Percentiles rank a stretch among this genome's conserved stretches.
Evolutionary conservation across 2,329 filamentous ascomycete genomes (phyloP).

Genomic region (Ceratocystis eucalypticola): DNA sequence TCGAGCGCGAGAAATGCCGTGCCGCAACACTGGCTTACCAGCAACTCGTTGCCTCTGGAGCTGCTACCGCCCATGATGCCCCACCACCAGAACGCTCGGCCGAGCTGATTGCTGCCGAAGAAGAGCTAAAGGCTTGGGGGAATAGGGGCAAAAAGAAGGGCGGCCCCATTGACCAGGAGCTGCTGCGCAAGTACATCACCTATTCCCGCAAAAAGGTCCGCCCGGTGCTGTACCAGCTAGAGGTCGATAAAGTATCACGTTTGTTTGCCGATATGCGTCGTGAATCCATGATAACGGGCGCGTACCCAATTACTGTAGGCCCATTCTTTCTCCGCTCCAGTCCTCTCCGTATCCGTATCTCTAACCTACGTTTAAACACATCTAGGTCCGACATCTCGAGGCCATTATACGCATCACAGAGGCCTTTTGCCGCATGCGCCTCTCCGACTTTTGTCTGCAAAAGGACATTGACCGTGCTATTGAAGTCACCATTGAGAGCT

Average conservation of each 20-base stretch:
- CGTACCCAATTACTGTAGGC: conserved; percentile 93
- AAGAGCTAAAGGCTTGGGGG: conserved; percentile 26
- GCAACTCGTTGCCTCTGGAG: conserved; percentile 7
- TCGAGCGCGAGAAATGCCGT: conserved; percentile 30
- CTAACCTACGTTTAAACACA: conserved; percentile 20
- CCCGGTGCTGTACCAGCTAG: conserved; percentile 92
- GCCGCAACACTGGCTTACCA: conserved; percentile 10
- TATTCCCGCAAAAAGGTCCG: conserved; percentile 81
- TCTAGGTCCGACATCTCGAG: conserved; percentile 85
- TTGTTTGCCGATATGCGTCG: conserved; percentile 93
- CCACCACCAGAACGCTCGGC: conserved; percentile 32
- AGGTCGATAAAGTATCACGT: conserved; percentile 89
- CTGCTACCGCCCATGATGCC: conserved; percentile 7
- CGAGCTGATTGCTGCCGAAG: conserved; percentile 25
- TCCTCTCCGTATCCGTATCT: neutral
- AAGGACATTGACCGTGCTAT: conserved; percentile 95
- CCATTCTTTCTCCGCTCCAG: neutral
- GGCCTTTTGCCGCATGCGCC: conserved; percentile 90
- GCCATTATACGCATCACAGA: conserved; percentile 94
- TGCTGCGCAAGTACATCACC: conserved; percentile 90
- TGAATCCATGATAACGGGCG: conserved; percentile 83
- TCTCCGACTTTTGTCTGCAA: conserved; percentile 86
- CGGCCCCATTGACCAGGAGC: conserved; percentile 75
- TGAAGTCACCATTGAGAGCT: conserved; percentile 89
- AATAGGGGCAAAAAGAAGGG: conserved; percentile 27